Evolutionary conservation across 306 rosid species (phyloP), one percentile per base, ranked within the genome.

Genomic region (Hippophae tibetana): DNA sequence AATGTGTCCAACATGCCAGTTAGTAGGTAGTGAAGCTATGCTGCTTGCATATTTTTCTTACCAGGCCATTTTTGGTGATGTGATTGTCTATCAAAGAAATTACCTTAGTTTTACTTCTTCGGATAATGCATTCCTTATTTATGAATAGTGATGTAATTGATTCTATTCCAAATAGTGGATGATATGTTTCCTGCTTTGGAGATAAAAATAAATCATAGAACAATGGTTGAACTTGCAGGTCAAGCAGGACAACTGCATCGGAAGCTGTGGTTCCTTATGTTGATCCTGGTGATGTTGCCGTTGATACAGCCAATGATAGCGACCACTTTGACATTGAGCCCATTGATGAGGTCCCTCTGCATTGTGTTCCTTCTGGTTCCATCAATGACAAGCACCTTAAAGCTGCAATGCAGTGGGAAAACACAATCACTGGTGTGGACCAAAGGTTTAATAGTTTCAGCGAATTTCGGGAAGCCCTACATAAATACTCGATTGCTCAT

Each of bases 401-500:
- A 79, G 98, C 94, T 54, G 89, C 93, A 63, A 89, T 72, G 54
- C 87, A 85, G 82, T 92, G 96, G 98, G 96, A 92, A 83, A 87
- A 88, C 72, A 76, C 89, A 68, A 92, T 92, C 64, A 92, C 94
- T 12, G 98, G 98, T 38, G 95, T 92, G 68, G 96, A 81, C 78
- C 95, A 92, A 72, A 82, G 98, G 72, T 92, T 92, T 72, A 85
- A 78, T 65, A 87, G 89, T 79, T 92, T 92, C 65, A 78, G 84
- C 13, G 98, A 90, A 63, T 87, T 90, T 63, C 83, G 95, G 49
- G 98, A 90, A 63, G 98, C 98, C 10, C 80, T 90, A 81, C 98
- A 87, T 66, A 87, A 90, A 71, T 90, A 76, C 77, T 90, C 98
- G 27, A 87, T 90, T 76, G 98, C 98, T 1, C 96, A 87, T 63